Conservation (phyloP, 345 rosid genomes). For the Camelina sativa region DNA sequence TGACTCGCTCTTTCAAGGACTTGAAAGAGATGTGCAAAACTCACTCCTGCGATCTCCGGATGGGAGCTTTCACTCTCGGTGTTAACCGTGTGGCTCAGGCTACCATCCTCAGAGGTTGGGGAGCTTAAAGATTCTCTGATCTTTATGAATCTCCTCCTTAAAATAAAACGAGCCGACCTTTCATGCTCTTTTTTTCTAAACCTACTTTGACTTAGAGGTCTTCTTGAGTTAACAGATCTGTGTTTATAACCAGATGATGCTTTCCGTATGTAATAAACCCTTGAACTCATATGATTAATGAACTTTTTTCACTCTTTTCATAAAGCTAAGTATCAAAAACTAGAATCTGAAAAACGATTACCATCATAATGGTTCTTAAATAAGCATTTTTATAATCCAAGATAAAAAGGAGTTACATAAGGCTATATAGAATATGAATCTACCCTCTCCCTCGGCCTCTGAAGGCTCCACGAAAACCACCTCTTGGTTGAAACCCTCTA, state of each 20-base stretch:
- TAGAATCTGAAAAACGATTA: neutral
- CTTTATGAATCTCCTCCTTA: neutral
- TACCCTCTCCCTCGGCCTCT: conserved; percentile 83
- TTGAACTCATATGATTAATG: conserved; percentile 5
- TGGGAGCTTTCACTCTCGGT: conserved; percentile 99
- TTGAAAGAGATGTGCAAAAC: conserved; percentile 89
- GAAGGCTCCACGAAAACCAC: conserved; percentile 68
- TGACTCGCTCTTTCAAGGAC: conserved; percentile 78
- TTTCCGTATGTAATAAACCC: conserved; percentile 30
- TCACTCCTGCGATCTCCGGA: conserved; percentile 84
- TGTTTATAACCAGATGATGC: conserved; percentile 32
- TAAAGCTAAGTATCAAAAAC: conserved; percentile 5
- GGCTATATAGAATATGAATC: conserved; percentile 2
- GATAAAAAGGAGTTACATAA: conserved; percentile 5
- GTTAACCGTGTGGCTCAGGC: conserved; percentile 95
- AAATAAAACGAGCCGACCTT: conserved; percentile 32
- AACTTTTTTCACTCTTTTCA: conserved; percentile 5
- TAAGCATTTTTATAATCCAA: conserved; percentile 23
- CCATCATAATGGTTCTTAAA: conserved; percentile 5
- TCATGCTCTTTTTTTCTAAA: neutral
- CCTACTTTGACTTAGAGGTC: conserved; percentile 15
- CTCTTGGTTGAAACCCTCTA: conserved; percentile 65
- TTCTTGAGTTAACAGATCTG: conserved; percentile 28
- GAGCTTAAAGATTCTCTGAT: conserved; percentile 53
- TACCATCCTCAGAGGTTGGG: conserved; percentile 93